Conservation (phyloP, 768 basidiomycete species). For the Sarcomyxa edulis region DNA sequence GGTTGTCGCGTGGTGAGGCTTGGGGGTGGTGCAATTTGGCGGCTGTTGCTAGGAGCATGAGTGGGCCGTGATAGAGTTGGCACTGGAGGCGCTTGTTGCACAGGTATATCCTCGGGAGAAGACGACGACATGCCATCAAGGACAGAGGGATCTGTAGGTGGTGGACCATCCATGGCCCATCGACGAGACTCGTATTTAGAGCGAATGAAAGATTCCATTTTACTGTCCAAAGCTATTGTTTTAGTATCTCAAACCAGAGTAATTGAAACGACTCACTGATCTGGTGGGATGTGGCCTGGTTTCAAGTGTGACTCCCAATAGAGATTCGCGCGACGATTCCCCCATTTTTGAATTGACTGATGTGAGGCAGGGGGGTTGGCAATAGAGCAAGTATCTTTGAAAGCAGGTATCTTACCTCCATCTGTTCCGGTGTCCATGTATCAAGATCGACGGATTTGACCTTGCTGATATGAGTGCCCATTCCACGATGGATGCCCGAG, state of each 20-base stretch:
- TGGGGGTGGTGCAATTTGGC: neutral
- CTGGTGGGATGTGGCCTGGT: constrained; percentile 84
- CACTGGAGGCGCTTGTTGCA: constrained; percentile 22
- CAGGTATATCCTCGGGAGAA: constrained; percentile 15
- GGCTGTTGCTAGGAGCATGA: constrained; percentile 3
- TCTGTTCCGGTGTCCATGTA: constrained; percentile 96
- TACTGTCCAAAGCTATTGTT: constrained; percentile 42
- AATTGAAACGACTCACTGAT: constrained; percentile 64
- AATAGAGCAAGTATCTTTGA: neutral
- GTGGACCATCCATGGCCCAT: constrained; percentile 92
- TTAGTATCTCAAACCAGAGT: neutral
- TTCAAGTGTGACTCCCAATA: constrained; percentile 99
- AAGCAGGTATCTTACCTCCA: constrained; percentile 57
- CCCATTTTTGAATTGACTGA: constrained; percentile 89
- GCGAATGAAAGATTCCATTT: constrained; percentile 96
- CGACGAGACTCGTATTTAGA: constrained; percentile 92
- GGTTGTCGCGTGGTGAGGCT: constrained; percentile 36
- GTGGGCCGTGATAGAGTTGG: constrained; percentile 15
- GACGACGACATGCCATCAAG: constrained; percentile 46
- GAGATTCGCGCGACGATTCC: constrained; percentile 84
- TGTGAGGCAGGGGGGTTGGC: no score
- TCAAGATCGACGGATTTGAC: constrained; percentile 98
- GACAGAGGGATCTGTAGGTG: constrained; percentile 73
- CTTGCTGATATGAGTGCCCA: constrained; percentile 98
- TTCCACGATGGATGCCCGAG: constrained; percentile 93